phyloP scores from a whole-genome alignment of 768 basidiomycete genomes.

The Guyanaporus albipodus region DNA sequence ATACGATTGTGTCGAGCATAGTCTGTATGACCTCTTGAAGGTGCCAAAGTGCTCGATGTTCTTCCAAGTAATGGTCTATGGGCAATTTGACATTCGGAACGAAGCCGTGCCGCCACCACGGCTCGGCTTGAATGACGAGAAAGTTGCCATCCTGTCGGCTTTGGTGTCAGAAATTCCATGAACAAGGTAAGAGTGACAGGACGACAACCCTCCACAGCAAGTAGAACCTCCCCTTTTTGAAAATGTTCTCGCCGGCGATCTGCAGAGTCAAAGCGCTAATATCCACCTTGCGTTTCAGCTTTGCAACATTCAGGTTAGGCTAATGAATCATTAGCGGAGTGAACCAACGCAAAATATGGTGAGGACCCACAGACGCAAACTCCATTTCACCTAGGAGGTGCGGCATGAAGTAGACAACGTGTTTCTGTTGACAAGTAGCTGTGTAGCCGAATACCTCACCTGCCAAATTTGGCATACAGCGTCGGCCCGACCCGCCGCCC shows the following conservation, averaged over 20 bases:
- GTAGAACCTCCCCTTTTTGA: conserved; percentile 19
- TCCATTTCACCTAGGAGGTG: conserved; percentile 21
- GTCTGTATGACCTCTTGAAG: conserved; percentile 31
- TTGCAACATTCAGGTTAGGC: conserved; percentile 18
- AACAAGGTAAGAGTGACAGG: background rate
- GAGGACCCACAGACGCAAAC: conserved; percentile 29
- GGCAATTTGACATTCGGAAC: background rate
- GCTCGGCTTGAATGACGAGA: conserved; percentile 30
- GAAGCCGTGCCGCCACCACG: conserved; percentile 21
- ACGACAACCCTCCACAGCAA: conserved; percentile 26
- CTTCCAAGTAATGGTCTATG: conserved; percentile 6
- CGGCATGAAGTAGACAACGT: conserved; percentile 15
- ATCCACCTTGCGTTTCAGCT: conserved; percentile 25
- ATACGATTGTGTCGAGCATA: conserved; percentile 30
- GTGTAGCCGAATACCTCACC: conserved; percentile 14
- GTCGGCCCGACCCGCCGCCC: background rate
- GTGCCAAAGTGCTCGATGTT: conserved; percentile 20
- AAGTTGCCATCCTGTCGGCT: conserved; percentile 25
- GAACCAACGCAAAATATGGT: background rate
- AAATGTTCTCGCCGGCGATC: conserved; percentile 5
- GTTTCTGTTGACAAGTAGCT: conserved; percentile 8
- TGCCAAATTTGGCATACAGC: conserved; percentile 18
- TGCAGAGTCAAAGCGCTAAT: conserved; percentile 22
- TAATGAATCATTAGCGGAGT: conserved; percentile 8
- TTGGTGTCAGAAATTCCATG: conserved; percentile 4